These are phyloP conservation scores for Pythium aquatile DNA, from an alignment of 352 stramenopile species.

Conservation along the genomic window DNA sequence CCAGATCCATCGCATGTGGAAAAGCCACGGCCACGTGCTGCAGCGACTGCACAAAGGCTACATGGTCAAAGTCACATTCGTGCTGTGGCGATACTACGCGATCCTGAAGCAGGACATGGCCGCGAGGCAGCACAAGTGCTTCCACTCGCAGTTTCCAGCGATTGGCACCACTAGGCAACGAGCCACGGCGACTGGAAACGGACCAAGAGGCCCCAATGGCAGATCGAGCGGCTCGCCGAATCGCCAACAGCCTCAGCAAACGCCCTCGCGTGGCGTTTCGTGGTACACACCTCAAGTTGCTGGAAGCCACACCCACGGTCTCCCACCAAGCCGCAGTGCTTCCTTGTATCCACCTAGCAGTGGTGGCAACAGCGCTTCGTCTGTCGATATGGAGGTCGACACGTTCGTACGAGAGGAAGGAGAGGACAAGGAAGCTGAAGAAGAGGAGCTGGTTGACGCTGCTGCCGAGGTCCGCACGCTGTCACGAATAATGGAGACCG, in stretches of 20 bases:
- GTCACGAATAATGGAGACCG: slow-evolving; percentile 38
- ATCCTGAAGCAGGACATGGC: slow-evolving; percentile 31
- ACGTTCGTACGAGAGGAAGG: slow-evolving; percentile 18
- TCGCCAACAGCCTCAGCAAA: background rate
- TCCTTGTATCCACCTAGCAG: slow-evolving; percentile 7
- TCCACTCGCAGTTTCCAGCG: slow-evolving; percentile 17
- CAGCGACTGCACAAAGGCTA: slow-evolving; percentile 38
- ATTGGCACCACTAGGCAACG: slow-evolving; percentile 1
- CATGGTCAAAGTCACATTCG: slow-evolving; percentile 32
- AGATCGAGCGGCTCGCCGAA: background rate
- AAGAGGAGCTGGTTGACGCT: background rate
- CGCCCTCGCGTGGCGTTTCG: slow-evolving; percentile 16
- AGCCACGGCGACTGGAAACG: background rate
- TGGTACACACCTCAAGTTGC: slow-evolving; percentile 11
- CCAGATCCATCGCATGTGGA: slow-evolving; percentile 29
- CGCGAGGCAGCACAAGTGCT: slow-evolving; percentile 25
- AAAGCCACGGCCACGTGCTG: slow-evolving; percentile 47
- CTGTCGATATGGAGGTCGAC: slow-evolving; percentile 15
- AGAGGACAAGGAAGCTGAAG: slow-evolving; percentile 10
- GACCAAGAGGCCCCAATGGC: background rate
- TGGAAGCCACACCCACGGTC: background rate
- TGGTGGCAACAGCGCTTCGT: background rate
- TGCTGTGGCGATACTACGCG: slow-evolving; percentile 38
- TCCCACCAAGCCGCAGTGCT: background rate
- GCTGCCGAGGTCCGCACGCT: slow-evolving; percentile 18